Percentiles rank a stretch among this genome's conserved stretches.
These are phyloP conservation scores for Rubia tinctorum DNA, from an alignment of 305 asterid genomes.

Conservation along the genomic window DNA sequence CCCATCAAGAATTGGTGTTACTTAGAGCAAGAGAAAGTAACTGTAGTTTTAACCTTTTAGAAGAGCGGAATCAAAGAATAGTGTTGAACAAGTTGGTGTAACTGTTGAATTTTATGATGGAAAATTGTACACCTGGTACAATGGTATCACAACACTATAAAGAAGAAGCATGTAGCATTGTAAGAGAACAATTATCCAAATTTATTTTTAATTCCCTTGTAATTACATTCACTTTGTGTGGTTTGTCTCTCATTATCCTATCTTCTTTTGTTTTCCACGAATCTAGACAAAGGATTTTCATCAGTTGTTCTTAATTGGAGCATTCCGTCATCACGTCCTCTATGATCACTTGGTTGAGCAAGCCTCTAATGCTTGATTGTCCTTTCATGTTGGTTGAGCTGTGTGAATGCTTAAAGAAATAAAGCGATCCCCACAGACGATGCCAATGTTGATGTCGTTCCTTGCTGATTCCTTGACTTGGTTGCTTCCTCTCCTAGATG, in stretches of 20 bases:
- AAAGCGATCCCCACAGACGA: no score
- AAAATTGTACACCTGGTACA: constrained; percentile 15
- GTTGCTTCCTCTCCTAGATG: no score
- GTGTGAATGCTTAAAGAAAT: no score
- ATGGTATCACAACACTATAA: constrained; percentile 31
- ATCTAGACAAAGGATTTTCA: constrained; percentile 36
- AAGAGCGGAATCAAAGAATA: no score
- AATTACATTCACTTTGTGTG: not conserved
- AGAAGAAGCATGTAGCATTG: constrained; percentile 42
- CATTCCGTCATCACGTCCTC: no score
- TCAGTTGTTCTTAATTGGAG: constrained; percentile 57
- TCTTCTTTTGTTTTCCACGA: constrained; percentile 27
- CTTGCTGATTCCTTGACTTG: no score
- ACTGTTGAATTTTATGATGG: no score
- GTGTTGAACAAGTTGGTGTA: no score
- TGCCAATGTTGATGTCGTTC: no score
- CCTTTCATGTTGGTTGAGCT: no score
- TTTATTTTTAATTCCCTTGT: not conserved
- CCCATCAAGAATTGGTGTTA: not conserved
- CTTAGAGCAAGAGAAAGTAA: not conserved
- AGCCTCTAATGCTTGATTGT: no score
- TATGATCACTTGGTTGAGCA: no score
- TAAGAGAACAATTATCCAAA: constrained; percentile 24
- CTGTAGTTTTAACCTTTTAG: not conserved
- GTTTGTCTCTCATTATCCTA: constrained; percentile 10